Percentiles rank a stretch among this genome's conserved stretches.
Evolutionary conservation across 2,329 filamentous ascomycete species (phyloP).

Genomic region (Diaporthe sp.): DNA sequence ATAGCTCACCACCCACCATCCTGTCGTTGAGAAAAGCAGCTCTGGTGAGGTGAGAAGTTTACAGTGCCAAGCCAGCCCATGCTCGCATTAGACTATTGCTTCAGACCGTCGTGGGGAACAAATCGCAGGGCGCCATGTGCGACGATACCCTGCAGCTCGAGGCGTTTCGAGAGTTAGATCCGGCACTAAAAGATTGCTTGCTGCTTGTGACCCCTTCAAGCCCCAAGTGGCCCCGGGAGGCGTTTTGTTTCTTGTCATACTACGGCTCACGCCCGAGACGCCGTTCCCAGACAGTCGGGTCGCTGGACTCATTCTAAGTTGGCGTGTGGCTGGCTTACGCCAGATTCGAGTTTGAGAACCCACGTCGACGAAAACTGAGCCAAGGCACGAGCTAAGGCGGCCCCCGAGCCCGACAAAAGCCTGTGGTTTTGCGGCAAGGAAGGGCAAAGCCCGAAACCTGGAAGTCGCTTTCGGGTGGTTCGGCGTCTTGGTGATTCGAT

Average conservation of each 20-base stretch:
- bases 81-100: conserved; percentile 36
- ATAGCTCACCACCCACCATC: conserved; percentile 14
- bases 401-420: conserved; percentile 8
- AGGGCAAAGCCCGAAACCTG: not conserved
- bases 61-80: conserved; percentile 18
- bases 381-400: conserved; percentile 24
- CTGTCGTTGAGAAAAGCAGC: not conserved
- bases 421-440: not conserved
- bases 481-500: conserved; percentile 12
- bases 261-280: conserved; percentile 26
- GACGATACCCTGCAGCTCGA: conserved; percentile 24
- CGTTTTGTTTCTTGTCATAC: conserved; percentile 12
- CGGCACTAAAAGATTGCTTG: conserved; percentile 35
- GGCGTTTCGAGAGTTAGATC: conserved; percentile 25
- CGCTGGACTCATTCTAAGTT: not conserved
- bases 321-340: conserved; percentile 7
- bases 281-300: conserved; percentile 36
- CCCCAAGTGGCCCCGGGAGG: not conserved
- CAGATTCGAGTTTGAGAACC: conserved; percentile 2
- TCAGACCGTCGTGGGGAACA: conserved; percentile 28
- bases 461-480: not conserved
- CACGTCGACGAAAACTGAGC: conserved; percentile 17
- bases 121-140: conserved; percentile 38
- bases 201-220: conserved; percentile 19
- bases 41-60: conserved; percentile 22